A percentile compares a stretch with the other conserved stretches of the same genome.
These are phyloP conservation scores for Dendrobium nobile DNA, from an alignment of 106 monocot species.

Conservation along the genomic window DNA sequence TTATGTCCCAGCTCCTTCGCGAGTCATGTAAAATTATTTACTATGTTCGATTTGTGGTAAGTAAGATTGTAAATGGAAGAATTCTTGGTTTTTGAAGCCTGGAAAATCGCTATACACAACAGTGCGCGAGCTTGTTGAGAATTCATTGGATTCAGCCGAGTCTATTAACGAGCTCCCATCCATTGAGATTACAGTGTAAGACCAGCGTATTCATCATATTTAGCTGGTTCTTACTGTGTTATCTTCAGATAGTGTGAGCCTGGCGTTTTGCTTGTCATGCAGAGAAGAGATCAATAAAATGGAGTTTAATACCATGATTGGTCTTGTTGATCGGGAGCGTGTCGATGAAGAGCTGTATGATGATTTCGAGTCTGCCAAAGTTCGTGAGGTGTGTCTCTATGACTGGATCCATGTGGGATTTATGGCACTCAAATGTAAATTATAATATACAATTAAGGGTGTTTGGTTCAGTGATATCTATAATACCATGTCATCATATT, in stretches of 20 bases:
- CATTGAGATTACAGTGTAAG: conserved; percentile 83
- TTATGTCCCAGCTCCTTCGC: neutral
- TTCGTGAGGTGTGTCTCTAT: conserved; percentile 69
- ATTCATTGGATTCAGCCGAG: conserved; percentile 92
- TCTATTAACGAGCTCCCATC: conserved; percentile 84
- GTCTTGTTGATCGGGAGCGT: conserved; percentile 81
- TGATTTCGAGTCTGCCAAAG: conserved; percentile 92
- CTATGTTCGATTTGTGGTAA: neutral
- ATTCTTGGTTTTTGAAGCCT: conserved; percentile 38
- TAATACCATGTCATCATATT: too few relatives aligned
- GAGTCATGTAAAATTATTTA: neutral
- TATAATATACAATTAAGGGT: neutral
- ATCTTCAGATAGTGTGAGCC: neutral
- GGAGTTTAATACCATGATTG: conserved; percentile 95
- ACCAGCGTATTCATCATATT: neutral
- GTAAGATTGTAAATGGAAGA: neutral
- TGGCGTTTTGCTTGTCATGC: conserved; percentile 6
- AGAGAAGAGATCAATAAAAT: conserved; percentile 91
- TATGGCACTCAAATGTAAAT: neutral
- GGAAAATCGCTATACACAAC: conserved; percentile 96
- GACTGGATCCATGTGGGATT: neutral
- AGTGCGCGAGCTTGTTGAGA: conserved; percentile 87
- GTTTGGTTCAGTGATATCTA: neutral
- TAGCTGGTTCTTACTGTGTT: neutral
- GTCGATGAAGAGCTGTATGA: conserved; percentile 84